Base-by-base conservation (phyloP, 257 asterid genomes). In the Fraxinus quadrangulata region DNA sequence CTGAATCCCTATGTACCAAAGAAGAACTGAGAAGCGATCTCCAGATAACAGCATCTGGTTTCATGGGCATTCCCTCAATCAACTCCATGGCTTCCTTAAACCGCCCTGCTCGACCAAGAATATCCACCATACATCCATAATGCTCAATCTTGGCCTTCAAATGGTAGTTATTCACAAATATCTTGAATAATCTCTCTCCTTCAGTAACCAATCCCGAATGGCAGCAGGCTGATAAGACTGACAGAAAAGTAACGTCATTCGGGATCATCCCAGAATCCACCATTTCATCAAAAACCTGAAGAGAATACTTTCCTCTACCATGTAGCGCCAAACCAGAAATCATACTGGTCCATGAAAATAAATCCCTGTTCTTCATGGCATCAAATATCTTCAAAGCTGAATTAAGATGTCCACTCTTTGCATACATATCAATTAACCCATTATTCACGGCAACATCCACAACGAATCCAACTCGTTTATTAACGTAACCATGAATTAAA, bases 21-120 rank as follows among this genome's bases (percentile, higher is more conserved):
- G 92, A 88, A 86, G 91, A 89, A 81, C 83, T 82, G 1, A 91
- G 79, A 75, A 91, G 82, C 16, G 96, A 90, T 82, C 89, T 90
- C 96, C 97, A 91, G 74, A 93, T 91, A 5, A 87, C 87, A 67
- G 94, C 92, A 79, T 93, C 97, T 5, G 97, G 90, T 70, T 85
- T 86, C 88, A 90, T 79, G 4, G 96, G 96, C 94, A 93, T 87
- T 63, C 70, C 73, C 74, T 85, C 81, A 13, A 89, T 88, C 83
- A 93, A 51, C 30, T 7, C 19, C 26, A 81, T 30, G 42, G 93
- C 93, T 81, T 91, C 92, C 69, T 85, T 89, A 67, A 90, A 45
- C 74, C 61, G 72, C 26, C 97, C 96, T 11, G 93, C 96, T 72
- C 96, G 85, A 75, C 91, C 85, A 72, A 87, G 91, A 84, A 93